phyloP scores from a whole-genome alignment of 257 asterid genomes.

The Lithospermum erythrorhizon region DNA sequence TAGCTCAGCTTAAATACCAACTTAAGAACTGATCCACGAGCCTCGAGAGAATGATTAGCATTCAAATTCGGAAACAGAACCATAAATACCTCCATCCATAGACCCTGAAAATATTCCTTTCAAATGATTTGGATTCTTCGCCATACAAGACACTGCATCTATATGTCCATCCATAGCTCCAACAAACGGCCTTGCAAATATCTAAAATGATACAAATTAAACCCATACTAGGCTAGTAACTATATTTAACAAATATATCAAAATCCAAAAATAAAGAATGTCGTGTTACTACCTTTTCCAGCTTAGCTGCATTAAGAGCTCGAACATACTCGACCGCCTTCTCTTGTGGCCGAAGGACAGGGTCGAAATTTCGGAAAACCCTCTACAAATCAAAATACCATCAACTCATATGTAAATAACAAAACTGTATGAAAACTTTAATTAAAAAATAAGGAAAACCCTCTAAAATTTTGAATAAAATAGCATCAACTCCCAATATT shows the following conservation, averaged over 20 bases:
- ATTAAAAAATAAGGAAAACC: no score
- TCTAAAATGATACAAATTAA: slow-evolving; percentile 17
- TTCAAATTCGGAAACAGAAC: not conserved
- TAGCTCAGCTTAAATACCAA: not conserved
- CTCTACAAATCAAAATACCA: slow-evolving; percentile 38
- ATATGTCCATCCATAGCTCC: slow-evolving; percentile 97
- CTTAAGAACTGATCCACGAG: no score
- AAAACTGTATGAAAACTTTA: no score
- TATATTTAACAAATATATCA: not conserved
- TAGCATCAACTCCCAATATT: no score
- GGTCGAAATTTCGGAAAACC: slow-evolving; percentile 79
- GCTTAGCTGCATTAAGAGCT: slow-evolving; percentile 86
- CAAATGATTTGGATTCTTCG: slow-evolving; percentile 68
- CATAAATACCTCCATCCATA: slow-evolving; percentile 73
- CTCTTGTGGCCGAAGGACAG: slow-evolving; percentile 74
- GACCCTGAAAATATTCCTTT: slow-evolving; percentile 92
- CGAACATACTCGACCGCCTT: slow-evolving; percentile 84
- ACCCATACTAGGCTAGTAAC: not conserved
- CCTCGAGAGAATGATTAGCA: no score
- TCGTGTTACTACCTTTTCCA: slow-evolving; percentile 49
- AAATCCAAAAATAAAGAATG: no score
- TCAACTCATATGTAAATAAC: no score
- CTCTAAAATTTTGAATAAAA: no score
- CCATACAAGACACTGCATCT: slow-evolving; percentile 81
- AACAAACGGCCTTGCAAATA: slow-evolving; percentile 81